A percentile compares a stretch with the other conserved stretches of the same genome.
Evolutionary conservation across 768 basidiomycete species (phyloP).

Genomic region (Podaxis sp.): DNA sequence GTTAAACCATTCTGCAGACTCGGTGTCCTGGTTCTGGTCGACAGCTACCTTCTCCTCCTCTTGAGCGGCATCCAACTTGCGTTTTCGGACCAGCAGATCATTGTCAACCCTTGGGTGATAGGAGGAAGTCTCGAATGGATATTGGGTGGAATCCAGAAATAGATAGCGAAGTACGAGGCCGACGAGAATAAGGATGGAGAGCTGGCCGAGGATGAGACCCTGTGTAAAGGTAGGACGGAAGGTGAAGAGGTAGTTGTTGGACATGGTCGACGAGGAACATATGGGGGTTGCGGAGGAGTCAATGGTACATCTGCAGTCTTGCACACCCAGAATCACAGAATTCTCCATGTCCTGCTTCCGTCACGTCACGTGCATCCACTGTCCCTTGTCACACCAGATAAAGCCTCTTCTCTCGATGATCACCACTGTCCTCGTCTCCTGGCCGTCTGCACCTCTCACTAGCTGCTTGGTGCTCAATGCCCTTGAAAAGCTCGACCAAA

Average conservation of each 20-base stretch:
- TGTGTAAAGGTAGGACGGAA: conserved; percentile 92
- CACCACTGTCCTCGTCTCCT: conserved; percentile 30
- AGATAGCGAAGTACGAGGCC: conserved; percentile 88
- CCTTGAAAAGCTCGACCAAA: conserved; percentile 18
- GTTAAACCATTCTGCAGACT: conserved; percentile 93
- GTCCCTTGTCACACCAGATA: neutral
- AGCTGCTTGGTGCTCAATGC: conserved; percentile 39
- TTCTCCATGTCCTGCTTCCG: neutral
- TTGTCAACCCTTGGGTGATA: conserved; percentile 58
- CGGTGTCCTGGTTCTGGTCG: conserved; percentile 31
- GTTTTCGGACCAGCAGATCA: conserved; percentile 37
- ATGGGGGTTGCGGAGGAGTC: neutral
- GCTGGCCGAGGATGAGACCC: conserved; percentile 88
- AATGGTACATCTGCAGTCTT: neutral
- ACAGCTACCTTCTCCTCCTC: conserved; percentile 21
- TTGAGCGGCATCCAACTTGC: conserved; percentile 21
- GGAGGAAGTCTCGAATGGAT: conserved; percentile 48
- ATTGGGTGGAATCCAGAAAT: conserved; percentile 77
- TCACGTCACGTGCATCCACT: conserved; percentile 1
- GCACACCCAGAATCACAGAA: neutral
- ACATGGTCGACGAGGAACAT: conserved; percentile 31
- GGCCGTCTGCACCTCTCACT: conserved; percentile 49
- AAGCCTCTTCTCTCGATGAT: conserved; percentile 1
- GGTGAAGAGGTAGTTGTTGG: conserved; percentile 60
- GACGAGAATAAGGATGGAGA: conserved; percentile 77